Conservation (phyloP, 352 stramenopile genomes). For the Globisporangium nodosum region DNA sequence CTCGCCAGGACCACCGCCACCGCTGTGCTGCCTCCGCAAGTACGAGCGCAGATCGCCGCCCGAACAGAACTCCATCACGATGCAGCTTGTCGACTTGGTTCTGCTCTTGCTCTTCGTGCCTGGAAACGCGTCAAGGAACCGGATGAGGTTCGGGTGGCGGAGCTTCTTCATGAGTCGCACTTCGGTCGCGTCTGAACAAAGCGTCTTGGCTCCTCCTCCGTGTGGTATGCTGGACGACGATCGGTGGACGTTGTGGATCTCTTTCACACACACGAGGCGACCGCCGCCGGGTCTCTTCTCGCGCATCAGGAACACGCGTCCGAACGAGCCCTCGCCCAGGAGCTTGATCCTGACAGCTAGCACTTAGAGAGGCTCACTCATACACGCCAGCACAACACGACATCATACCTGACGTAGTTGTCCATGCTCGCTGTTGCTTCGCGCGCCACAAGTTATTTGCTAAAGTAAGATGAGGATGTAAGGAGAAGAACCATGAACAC, state of each 20-base stretch:
- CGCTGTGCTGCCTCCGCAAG: conserved; percentile 15
- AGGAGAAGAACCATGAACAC: too few relatives aligned
- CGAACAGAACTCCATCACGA: conserved; percentile 93
- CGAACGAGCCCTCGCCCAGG: conserved; percentile 88
- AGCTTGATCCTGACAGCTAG: conserved; percentile 34
- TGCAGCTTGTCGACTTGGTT: conserved; percentile 32
- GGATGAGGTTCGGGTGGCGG: conserved; percentile 89
- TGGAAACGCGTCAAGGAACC: conserved; percentile 67
- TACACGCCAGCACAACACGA: neutral
- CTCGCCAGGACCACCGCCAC: neutral
- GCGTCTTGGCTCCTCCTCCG: neutral
- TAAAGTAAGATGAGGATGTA: too few relatives aligned
- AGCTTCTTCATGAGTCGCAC: conserved; percentile 76
- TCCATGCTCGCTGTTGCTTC: conserved; percentile 43
- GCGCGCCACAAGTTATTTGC: too few relatives aligned
- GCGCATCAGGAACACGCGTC: conserved; percentile 86
- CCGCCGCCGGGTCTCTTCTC: conserved; percentile 50
- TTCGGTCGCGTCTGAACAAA: conserved; percentile 26
- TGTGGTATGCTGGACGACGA: neutral
- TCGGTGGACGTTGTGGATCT: conserved; percentile 55
- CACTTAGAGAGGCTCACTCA: neutral
- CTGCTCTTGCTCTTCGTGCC: conserved; percentile 10
- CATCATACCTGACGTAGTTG: conserved; percentile 32
- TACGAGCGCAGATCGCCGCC: conserved; percentile 52
- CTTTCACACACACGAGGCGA: conserved; percentile 84